Evolutionary conservation across 2,329 filamentous ascomycete genomes (phyloP).

Genomic region (Aspergillus sp.): DNA sequence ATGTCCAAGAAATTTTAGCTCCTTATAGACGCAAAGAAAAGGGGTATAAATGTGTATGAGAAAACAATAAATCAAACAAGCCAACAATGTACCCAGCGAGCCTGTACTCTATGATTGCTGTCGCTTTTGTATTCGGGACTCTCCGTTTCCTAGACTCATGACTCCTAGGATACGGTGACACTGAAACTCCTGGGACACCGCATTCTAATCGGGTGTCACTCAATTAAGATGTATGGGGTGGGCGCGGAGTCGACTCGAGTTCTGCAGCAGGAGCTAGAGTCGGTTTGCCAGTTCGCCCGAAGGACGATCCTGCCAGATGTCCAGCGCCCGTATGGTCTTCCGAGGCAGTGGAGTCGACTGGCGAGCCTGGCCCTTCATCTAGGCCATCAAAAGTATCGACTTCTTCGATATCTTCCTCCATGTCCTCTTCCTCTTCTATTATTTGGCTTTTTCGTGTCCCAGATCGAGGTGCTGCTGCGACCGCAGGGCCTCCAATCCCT

Average conservation of each 20-base stretch:
- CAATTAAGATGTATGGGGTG: constrained; percentile 44
- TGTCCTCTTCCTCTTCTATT: constrained; percentile 49
- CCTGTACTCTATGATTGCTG: not conserved
- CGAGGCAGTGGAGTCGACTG: constrained; percentile 20
- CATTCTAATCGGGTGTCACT: constrained; percentile 18
- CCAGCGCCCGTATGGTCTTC: constrained; percentile 14
- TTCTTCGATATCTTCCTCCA: constrained; percentile 44
- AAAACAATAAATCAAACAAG: constrained; percentile 14
- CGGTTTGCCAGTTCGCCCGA: constrained; percentile 24
- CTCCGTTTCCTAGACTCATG: constrained; percentile 9
- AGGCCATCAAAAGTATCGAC: constrained; percentile 42
- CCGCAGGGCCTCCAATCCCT: constrained; percentile 20
- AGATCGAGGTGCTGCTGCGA: constrained; percentile 25
- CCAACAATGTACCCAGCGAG: constrained; percentile 10
- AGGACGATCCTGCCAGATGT: constrained; percentile 15
- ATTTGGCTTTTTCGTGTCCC: constrained; percentile 43
- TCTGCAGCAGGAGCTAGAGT: constrained; percentile 36
- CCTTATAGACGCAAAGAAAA: constrained; percentile 17
- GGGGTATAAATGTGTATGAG: constrained; percentile 20
- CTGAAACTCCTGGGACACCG: constrained; percentile 5
- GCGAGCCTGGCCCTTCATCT: constrained; percentile 31
- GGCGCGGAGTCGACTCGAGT: constrained; percentile 34
- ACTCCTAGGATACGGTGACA: constrained; percentile 6
- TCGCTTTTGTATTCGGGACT: not conserved
- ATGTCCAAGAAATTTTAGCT: constrained; percentile 17